Evolutionary conservation across 495 filamentous ascomycete genomes (phyloP), one percentile per base, ranked within the genome.

Genomic region (Hypomontagnella submonticulosa): DNA sequence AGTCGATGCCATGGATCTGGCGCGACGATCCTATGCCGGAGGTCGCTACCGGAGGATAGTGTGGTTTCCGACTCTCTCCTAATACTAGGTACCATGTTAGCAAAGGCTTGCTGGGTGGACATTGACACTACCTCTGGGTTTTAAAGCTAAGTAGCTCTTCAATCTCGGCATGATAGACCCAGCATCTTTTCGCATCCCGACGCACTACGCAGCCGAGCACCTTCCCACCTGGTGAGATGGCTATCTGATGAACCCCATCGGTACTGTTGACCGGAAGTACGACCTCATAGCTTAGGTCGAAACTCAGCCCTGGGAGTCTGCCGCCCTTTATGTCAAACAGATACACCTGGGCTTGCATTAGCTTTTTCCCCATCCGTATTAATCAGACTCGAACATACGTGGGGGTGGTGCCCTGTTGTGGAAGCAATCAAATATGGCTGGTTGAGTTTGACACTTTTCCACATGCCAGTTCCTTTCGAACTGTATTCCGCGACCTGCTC

Each of bases 171-270:
- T 64, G 43, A 12, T 13, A 57, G n/a, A 64, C 44, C 46, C 38
- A 57, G 6, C 44, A 34, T 11, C 2, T 32, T 5, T 23, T 18
- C 19, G 33, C 7, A 32, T 57, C 46, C 2, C 4, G 37, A 52
- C 15, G 30, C 12, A 47, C 46, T 1, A 57, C 61, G 12, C 61
- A 78, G 4, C 66, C 70, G 1, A 78, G 41, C 0, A 53, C 54
- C 54, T 74, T 34, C 32, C 71, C 63, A 6, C 71, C 71, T 23
- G 74, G 61, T 0, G 76, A 78, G 41, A 78, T 72, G 12, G 74
- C 71, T 38, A 76, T 51, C 13, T 53, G 57, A 15, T 58, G 34
- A n/a, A 52, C 8, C 4, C 61, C 44, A 20, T 19, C 50, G n/a
- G 5, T 4, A 12, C 2, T 36, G 12, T 43, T 16, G 9, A 36